Evolutionary conservation across 2,329 filamentous ascomycete species (phyloP).

Genomic region (Blumeria hordei): DNA sequence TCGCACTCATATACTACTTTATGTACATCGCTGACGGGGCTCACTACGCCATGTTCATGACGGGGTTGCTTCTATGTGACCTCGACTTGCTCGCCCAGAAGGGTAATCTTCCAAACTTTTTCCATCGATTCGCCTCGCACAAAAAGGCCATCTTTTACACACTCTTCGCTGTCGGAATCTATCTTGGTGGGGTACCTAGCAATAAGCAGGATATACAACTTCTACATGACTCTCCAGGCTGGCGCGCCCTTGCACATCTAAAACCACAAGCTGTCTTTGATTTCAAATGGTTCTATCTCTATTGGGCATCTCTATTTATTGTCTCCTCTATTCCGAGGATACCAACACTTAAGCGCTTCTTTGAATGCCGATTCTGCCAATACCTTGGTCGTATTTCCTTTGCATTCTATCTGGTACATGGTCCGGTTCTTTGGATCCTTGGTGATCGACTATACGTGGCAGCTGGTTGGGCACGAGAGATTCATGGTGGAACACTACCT

Average conservation of each 20-base stretch:
- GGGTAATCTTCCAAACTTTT: constrained; percentile 24
- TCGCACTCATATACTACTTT: constrained; percentile 36
- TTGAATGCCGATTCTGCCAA: constrained; percentile 32
- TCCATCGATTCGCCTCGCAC: constrained; percentile 21
- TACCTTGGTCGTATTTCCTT: constrained; percentile 39
- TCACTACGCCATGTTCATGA: constrained; percentile 33
- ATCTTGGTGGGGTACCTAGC: constrained; percentile 35
- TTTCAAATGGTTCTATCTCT: constrained; percentile 44
- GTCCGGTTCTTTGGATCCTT: constrained; percentile 31
- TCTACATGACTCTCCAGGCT: constrained; percentile 28
- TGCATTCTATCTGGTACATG: constrained; percentile 38
- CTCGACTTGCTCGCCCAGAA: constrained; percentile 28
- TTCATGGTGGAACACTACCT: constrained; percentile 25
- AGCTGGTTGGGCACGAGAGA: constrained; percentile 26
- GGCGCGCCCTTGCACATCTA: constrained; percentile 20
- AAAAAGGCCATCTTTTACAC: constrained; percentile 26
- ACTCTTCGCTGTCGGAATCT: constrained; percentile 26
- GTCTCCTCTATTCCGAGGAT: constrained; percentile 32
- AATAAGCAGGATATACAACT: constrained; percentile 2
- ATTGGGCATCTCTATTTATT: constrained; percentile 31
- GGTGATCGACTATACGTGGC: constrained; percentile 40
- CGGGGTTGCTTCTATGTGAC: constrained; percentile 36
- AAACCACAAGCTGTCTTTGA: constrained; percentile 42
- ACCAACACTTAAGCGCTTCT: constrained; percentile 30
- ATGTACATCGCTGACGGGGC: constrained; percentile 40